Base-by-base conservation (phyloP, 1,284 basidiomycete species). In the Sanguinoderma infundibulare region DNA sequence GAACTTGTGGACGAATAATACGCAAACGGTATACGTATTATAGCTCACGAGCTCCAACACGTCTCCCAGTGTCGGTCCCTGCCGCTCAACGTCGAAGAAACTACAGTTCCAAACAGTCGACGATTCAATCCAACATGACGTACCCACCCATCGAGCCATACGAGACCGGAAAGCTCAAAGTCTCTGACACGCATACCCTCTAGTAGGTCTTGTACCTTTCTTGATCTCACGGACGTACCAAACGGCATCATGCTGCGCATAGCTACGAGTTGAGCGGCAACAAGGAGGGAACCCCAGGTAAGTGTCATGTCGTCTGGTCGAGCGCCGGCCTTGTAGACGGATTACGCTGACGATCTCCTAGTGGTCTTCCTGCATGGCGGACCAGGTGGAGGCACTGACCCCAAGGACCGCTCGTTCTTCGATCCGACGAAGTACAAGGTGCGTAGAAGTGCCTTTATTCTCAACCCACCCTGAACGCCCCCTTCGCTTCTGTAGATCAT, bases 331-430 rank as follows among this genome's bases (percentile, higher is more conserved):
- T 32, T 15, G 26, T 32, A 6, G 28, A 17, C 10, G 6, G 20
- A 35, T 20, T 20, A 2, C 5, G 49, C 32, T 51, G 30, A 35
- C 30, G 12, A 34, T 34, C 20, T 10, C 32, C 15, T 60, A 91
- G 94, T 96, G 44, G 83, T 96, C 22, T 96, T 95, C 73, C 76
- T 96, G 46, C 93, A 95, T 68, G 93, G 87, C 62, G 91, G 90
- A 10, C 91, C 91, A n/a, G 92, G 92, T 17, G 87, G 89, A 9
- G 91, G 91, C 3, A 80, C 78, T 59, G 83, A 88, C 70, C 72
- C 79, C 1, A 79, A 80, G 57, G 93, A 96, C 76, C 83, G 91
- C 57, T 78, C 79, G 15, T 95, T 90, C 79, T 96, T 96, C 77
- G 87, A 96, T 72, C 94, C 94, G 0, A 73, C 81, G 28, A 91